Percentiles rank a stretch among this genome's conserved stretches.
phyloP scores from a whole-genome alignment of 208 protist genomes.

The Sergeia podlipaevii region DNA sequence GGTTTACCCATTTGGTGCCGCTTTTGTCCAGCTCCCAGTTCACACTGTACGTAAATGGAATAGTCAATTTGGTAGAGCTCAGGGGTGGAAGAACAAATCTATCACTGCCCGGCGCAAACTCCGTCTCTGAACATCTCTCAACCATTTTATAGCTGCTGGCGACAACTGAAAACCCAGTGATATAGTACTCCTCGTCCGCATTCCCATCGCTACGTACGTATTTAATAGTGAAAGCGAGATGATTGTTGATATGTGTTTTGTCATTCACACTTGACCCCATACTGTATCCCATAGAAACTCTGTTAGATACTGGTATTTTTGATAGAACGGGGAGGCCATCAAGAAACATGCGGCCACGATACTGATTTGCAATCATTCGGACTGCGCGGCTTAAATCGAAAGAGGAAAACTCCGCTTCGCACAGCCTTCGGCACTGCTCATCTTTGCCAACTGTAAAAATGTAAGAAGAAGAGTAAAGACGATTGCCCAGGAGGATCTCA shows the following conservation, averaged over 20 bases:
- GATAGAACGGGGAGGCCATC: slow-evolving; percentile 53
- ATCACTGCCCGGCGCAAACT: neutral
- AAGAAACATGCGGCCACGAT: slow-evolving; percentile 64
- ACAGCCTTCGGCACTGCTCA: slow-evolving; percentile 32
- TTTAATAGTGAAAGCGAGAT: slow-evolving; percentile 57
- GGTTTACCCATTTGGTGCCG: slow-evolving; percentile 20
- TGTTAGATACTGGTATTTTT: neutral
- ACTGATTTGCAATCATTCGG: slow-evolving; percentile 44
- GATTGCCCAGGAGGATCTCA: slow-evolving; percentile 93
- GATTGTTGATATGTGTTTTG: slow-evolving; percentile 41
- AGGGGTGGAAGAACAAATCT: neutral
- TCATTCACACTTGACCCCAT: slow-evolving; percentile 13
- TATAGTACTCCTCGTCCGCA: slow-evolving; percentile 8
- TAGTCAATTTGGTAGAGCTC: neutral
- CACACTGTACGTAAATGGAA: slow-evolving; percentile 24
- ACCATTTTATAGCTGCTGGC: slow-evolving; percentile 13
- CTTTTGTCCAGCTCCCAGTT: slow-evolving; percentile 19
- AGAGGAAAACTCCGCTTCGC: slow-evolving; percentile 12
- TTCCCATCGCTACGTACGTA: slow-evolving; percentile 2
- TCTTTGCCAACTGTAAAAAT: slow-evolving; percentile 29
- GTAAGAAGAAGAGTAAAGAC: slow-evolving; percentile 92
- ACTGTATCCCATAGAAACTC: neutral
- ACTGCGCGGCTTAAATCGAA: slow-evolving; percentile 18
- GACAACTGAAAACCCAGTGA: slow-evolving; percentile 53
- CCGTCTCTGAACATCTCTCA: neutral